Evolutionary conservation across 1,284 basidiomycete species (phyloP).

Genomic region (Apiotrichum sp.): DNA sequence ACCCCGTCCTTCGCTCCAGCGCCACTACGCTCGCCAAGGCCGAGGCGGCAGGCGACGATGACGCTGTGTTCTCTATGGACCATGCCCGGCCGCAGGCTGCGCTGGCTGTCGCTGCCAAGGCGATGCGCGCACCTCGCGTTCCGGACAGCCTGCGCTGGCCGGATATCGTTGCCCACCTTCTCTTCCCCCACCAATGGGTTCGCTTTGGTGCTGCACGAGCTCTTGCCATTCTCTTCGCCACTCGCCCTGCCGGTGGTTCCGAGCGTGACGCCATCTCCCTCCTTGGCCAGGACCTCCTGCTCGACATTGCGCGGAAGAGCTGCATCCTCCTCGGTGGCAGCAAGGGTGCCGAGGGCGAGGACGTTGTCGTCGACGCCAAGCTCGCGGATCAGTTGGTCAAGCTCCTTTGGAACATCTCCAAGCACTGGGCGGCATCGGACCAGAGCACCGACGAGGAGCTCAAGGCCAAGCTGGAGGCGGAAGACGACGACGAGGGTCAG

Average conservation of each 20-base stretch:
- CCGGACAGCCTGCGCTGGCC: slow-evolving; percentile 57
- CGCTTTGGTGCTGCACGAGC: slow-evolving; percentile 73
- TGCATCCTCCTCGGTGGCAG: slow-evolving; percentile 72
- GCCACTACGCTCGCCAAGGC: slow-evolving; percentile 45
- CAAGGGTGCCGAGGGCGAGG: slow-evolving; percentile 28
- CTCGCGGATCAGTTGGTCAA: slow-evolving; percentile 84
- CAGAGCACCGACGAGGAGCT: slow-evolving; percentile 40
- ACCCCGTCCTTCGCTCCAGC: slow-evolving; percentile 56
- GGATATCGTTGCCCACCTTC: slow-evolving; percentile 60
- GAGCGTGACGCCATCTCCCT: not conserved
- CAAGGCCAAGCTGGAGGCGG: slow-evolving; percentile 31
- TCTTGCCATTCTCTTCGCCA: slow-evolving; percentile 64
- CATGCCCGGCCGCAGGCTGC: slow-evolving; percentile 84
- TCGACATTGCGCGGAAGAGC: slow-evolving; percentile 67
- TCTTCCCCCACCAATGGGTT: slow-evolving; percentile 94
- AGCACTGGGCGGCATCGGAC: slow-evolving; percentile 60
- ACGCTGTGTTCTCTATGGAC: slow-evolving; percentile 54
- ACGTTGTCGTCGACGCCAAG: slow-evolving; percentile 58
- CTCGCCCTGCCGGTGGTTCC: not conserved
- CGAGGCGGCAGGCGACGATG: slow-evolving; percentile 33
- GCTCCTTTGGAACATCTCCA: slow-evolving; percentile 85
- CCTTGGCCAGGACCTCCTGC: slow-evolving; percentile 51
- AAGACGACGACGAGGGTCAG: slow-evolving; percentile 38
- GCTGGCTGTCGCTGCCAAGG: slow-evolving; percentile 61
- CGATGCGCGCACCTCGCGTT: slow-evolving; percentile 56